Base-by-base conservation (phyloP, 1,139 yeast species). In the Debaryomyces sp. region DNA sequence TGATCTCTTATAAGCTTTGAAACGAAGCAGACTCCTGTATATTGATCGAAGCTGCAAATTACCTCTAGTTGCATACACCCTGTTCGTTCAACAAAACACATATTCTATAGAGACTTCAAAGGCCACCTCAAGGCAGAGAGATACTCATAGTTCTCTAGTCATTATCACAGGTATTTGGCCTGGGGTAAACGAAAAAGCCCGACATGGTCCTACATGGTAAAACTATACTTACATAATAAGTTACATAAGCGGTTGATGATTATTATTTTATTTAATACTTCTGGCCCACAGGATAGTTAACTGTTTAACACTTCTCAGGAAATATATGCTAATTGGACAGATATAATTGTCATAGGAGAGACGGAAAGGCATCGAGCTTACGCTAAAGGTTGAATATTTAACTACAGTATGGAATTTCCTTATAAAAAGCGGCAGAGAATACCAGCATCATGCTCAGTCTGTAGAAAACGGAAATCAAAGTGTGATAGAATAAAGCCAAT, bases 401-500 rank as follows among this genome's bases (percentile, higher is more conserved):
- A 21, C 15, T 21, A 23, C 24, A 30, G 21, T 9, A 60, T 60
- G 64, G 62, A 54, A 10, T 37, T 46, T 21, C 68, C 75, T 3
- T 68, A 68, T 44, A 72, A 68, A 54, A 75, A 73, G 53, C 62
- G 79, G 41, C 69, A 71, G 55, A 59, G 80, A 47, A 61, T 73
- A 17, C 78, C 80, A 15, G 72, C 78, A 5, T 73, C 78, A 38
- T 76, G 81, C 55, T 72, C 75, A 45, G 78, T 76, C 13, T 76
- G 81, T 55, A 70, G 80, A 30, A 75, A 73, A 54, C 59, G 81
- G 45, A 76, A 76, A 57, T 68, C 75, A 43, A 68, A 66, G 59
- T 85, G 90, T 73, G 89, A 84, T 60, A 73, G 87, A 55, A 75
- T 73, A 37, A 76, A 78, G 57, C 95, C 95, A 1, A 82, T 84